Evolutionary conservation across 2,329 filamentous ascomycete species (phyloP).

Genomic region (Monosporascus sp.): DNA sequence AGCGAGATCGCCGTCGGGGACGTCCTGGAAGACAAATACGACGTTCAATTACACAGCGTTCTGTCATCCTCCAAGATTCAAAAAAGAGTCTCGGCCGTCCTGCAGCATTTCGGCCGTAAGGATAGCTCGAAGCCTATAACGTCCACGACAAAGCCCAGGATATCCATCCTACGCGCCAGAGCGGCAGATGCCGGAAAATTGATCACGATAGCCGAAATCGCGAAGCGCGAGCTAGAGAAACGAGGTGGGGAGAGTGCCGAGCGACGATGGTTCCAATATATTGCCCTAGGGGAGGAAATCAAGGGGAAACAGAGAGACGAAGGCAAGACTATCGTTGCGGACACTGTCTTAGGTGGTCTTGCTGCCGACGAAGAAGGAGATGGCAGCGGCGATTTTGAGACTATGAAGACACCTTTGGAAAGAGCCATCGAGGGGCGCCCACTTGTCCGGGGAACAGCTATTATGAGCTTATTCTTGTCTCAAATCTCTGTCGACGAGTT

Average conservation of each 20-base stretch:
- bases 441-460: slow-evolving; percentile 41
- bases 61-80: slow-evolving; percentile 56
- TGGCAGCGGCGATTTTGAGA: slow-evolving; percentile 48
- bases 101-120: slow-evolving; percentile 34
- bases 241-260: slow-evolving; percentile 22
- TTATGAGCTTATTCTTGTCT: slow-evolving; percentile 58
- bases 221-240: slow-evolving; percentile 46
- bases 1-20: slow-evolving; percentile 38
- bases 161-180: slow-evolving; percentile 44
- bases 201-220: slow-evolving; percentile 62
- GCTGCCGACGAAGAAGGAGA: slow-evolving; percentile 18
- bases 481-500: slow-evolving; percentile 49
- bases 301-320: slow-evolving; percentile 11
- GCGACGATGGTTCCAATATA: slow-evolving; percentile 43
- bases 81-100: slow-evolving; percentile 43
- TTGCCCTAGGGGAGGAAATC: slow-evolving; percentile 41
- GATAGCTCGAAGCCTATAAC: slow-evolving; percentile 11
- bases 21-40: slow-evolving; percentile 38
- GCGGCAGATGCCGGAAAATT: slow-evolving; percentile 55
- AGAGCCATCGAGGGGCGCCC: slow-evolving; percentile 42
- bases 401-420: slow-evolving; percentile 51
- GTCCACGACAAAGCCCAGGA: slow-evolving; percentile 21
- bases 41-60: slow-evolving; percentile 47
- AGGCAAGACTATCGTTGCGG: slow-evolving; percentile 28
- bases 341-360: slow-evolving; percentile 32